Evolutionary conservation across 1,284 basidiomycete genomes (phyloP), one percentile per base, ranked within the genome.

Genomic region (Gomphus bonarii): DNA sequence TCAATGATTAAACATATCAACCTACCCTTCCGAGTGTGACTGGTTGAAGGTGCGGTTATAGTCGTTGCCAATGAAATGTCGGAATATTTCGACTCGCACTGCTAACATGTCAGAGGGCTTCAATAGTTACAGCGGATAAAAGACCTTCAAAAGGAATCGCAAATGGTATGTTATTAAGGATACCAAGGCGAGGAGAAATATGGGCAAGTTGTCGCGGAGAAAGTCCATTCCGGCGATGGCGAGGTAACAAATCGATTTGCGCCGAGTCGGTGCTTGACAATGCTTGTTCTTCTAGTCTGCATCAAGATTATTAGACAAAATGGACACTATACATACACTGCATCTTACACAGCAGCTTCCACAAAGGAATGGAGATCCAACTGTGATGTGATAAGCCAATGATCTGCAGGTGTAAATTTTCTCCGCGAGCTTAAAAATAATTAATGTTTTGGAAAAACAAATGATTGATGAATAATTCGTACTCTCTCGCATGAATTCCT

Each of bases 161-260:
- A 73, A 99, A 98, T 0, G 95, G 97, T 54, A 98, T 90, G 68
- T 97, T 95, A 73, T 97, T 93, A 54, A 99, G 80, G 30, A 98
- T 79, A 3, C 91, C 91, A 1, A 98, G 78, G 3, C 93, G 84
- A 0, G 95, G 95, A 6, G 89, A 88, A 50, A 87, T 65, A 58
- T 84, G 78, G 0, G 88, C 83, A 47, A 90, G 69, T 62, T 91
- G 82, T 8, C 87, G 84, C 63, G 88, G 88, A 22, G 80, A 78
- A 73, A 22, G 70, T 61, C 16, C 78, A 76, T 18, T 55, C 18
- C 57, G 49, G 9, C 50, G 71, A 62, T 3, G 65, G 63, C 18
- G 68, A 56, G 62, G 66, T 40, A 57, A 64, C 58, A 28, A 64
- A 64, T 12, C 66, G 63, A 0, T 66, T 60, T 47, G 61, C 54